A percentile compares a stretch with the other conserved stretches of the same genome.
Conservation (phyloP, 2,329 filamentous ascomycete species). For the Pseudocercospora pini-densiflorae region DNA sequence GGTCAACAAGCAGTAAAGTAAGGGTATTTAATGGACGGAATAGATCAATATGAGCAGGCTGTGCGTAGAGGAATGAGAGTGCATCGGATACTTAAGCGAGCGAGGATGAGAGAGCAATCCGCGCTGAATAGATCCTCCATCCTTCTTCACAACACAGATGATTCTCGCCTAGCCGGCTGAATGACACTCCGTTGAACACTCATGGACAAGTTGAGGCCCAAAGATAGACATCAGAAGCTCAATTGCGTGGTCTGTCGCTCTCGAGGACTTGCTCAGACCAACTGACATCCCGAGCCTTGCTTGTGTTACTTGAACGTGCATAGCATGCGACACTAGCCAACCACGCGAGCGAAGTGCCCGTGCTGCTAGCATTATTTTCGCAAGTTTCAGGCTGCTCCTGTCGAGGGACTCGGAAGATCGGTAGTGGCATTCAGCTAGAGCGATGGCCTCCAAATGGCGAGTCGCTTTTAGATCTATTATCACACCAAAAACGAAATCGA, state of each 20-base stretch:
- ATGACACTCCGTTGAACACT: neutral
- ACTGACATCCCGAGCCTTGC: neutral
- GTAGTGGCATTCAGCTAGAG: neutral
- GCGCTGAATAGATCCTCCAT: neutral
- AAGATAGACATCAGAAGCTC: neutral
- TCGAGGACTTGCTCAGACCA: neutral
- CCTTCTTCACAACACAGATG: neutral
- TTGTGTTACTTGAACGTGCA: neutral
- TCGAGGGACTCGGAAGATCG: too few species aligned
- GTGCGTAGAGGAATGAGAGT: neutral
- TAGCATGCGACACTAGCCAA: neutral
- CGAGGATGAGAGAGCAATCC: neutral
- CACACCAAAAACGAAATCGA: neutral
- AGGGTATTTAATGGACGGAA: neutral
- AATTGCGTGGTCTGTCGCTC: neutral
- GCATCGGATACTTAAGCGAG: neutral
- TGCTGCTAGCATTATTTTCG: neutral
- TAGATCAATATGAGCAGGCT: neutral
- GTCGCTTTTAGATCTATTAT: neutral
- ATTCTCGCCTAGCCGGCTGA: neutral
- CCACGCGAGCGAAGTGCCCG: constrained; percentile 1
- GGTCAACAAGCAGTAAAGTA: neutral
- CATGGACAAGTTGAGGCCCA: neutral
- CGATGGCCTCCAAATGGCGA: neutral
- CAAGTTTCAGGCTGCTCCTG: neutral